Evolutionary conservation across 495 filamentous ascomycete genomes (phyloP).

Genomic region (Neurospora sp.): DNA sequence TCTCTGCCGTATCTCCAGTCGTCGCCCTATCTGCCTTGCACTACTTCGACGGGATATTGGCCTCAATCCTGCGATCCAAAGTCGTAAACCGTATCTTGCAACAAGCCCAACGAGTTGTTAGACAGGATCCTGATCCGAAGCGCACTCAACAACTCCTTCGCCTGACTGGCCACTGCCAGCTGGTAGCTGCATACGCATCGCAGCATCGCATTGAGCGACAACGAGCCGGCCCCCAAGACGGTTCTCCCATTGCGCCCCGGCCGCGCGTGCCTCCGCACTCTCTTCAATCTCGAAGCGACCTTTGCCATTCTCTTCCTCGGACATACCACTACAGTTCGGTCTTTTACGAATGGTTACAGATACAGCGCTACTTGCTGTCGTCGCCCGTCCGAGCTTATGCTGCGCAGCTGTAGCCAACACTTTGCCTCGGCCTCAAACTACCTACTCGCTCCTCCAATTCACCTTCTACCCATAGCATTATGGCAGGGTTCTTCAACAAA

Average conservation of each 20-base stretch:
- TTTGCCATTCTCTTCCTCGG: not conserved
- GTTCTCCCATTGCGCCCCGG: not conserved
- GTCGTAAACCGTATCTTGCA: not conserved
- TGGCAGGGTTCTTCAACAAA: conserved; percentile 38
- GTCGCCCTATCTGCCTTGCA: not conserved
- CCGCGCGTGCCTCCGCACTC: not conserved
- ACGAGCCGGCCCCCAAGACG: not conserved
- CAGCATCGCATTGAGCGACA: not conserved
- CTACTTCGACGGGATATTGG: not conserved
- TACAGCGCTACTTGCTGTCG: not conserved
- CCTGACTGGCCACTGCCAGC: not conserved
- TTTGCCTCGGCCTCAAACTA: not conserved
- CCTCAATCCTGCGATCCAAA: not conserved
- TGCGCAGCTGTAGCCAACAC: conserved; percentile 2
- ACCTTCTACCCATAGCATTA: conserved; percentile 15
- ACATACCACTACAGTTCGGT: not conserved
- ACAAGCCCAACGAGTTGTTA: not conserved
- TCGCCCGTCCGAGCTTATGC: conserved; percentile 3
- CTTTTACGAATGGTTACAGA: conserved; percentile 7
- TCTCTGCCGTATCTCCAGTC: not conserved
- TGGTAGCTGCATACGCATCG: not conserved
- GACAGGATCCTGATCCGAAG: not conserved
- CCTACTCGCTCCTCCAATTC: conserved; percentile 2
- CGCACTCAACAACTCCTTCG: not conserved
- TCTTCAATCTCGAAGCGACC: not conserved